Conservation (phyloP, 2,329 filamentous ascomycete species). For the Didymella arachidicola region DNA sequence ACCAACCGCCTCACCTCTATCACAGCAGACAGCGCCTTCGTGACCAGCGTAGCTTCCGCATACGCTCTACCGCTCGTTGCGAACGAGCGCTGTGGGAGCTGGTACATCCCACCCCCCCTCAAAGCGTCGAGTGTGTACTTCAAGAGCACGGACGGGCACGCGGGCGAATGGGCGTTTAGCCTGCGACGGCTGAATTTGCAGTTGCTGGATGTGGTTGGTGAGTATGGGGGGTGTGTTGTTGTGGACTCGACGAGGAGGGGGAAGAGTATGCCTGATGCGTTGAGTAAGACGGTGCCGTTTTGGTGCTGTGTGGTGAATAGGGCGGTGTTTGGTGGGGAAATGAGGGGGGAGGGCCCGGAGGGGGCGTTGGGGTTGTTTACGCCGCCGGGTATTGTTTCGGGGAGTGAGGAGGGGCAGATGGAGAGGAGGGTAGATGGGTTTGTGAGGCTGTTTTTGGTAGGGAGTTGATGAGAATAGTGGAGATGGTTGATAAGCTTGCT, state of each 20-base stretch:
- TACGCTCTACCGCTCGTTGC: conserved; percentile 77
- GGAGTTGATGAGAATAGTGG: conserved; percentile 2
- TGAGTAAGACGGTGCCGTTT: conserved; percentile 91
- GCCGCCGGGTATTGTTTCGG: conserved; percentile 74
- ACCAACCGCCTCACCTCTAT: conserved; percentile 85
- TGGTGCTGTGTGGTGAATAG: conserved; percentile 91
- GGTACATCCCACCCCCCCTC: conserved; percentile 76
- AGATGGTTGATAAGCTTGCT: conserved; percentile 1
- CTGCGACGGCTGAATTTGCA: conserved; percentile 84
- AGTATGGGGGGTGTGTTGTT: conserved; percentile 78
- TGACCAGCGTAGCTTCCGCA: conserved; percentile 65
- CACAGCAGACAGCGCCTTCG: conserved; percentile 76
- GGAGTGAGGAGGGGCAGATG: conserved; percentile 83
- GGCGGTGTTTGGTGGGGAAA: conserved; percentile 70
- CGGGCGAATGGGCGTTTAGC: conserved; percentile 90
- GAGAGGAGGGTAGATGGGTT: conserved; percentile 66
- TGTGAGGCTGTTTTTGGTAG: conserved; percentile 58
- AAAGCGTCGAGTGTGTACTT: conserved; percentile 87
- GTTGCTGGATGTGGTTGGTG: conserved; percentile 72
- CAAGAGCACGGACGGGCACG: conserved; percentile 96
- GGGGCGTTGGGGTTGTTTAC: conserved; percentile 67
- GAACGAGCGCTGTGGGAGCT: conserved; percentile 94
- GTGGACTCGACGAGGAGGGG: conserved; percentile 93
- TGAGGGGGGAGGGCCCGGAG: conserved; percentile 56
- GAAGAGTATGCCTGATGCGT: conserved; percentile 94